Conservation (phyloP, 352 stramenopile species). For the Pythium oligandrum region DNA sequence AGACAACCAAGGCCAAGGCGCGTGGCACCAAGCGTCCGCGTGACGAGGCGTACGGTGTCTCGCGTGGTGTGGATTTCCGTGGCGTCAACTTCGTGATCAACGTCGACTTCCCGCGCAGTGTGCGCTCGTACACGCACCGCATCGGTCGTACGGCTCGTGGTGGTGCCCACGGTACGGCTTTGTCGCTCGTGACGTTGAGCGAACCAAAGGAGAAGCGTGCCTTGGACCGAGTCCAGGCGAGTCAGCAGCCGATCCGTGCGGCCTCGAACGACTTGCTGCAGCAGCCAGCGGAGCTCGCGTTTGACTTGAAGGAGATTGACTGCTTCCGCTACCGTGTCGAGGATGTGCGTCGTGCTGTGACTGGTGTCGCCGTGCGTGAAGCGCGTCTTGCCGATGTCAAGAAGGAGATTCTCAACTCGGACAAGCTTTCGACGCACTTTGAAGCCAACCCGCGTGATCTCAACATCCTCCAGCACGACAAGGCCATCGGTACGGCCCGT, state of each 20-base stretch:
- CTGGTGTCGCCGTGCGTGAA: conserved; percentile 91
- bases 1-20: conserved; percentile 18
- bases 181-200: conserved; percentile 91
- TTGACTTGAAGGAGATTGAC: conserved; percentile 98
- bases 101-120: conserved; percentile 95
- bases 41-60: conserved; percentile 94
- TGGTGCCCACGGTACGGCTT: conserved; percentile 93
- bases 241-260: conserved; percentile 83
- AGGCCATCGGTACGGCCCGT: conserved; percentile 90
- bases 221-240: conserved; percentile 89
- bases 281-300: conserved; percentile 95
- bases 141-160: conserved; percentile 97
- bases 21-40: conserved; percentile 50
- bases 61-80: conserved; percentile 97
- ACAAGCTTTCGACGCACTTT: conserved; percentile 96
- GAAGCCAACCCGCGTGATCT: conserved; percentile 94
- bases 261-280: conserved; percentile 78
- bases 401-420: conserved; percentile 98
- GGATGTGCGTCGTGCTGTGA: conserved; percentile 94
- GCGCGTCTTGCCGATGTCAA: conserved; percentile 94
- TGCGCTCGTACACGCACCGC: conserved; percentile 96
- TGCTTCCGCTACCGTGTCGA: conserved; percentile 97
- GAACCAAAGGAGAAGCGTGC: conserved; percentile 78
- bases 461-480: conserved; percentile 96
- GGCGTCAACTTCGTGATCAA: conserved; percentile 99